Base-by-base conservation (phyloP, 1,139 yeast species). In the Protomyces macrosporus region DNA sequence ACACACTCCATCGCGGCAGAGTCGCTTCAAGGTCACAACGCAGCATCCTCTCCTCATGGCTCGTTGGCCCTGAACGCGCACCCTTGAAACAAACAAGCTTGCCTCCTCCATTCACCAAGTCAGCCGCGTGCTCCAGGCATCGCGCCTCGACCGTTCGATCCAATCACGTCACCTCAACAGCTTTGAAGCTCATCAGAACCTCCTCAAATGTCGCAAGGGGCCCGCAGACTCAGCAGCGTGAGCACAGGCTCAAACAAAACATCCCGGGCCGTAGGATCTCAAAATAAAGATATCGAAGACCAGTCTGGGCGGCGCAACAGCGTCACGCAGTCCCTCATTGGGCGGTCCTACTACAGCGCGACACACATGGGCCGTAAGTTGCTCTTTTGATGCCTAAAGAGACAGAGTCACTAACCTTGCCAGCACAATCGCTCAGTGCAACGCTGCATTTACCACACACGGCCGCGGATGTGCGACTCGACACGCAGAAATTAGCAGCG, bases 401-500 rank as follows among this genome's bases (percentile, higher is more conserved):
- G 12, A 14, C 23, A 23, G 2, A 1, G 23, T 23, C 23, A 23
- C 23, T 23, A 23, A 39, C 42, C 42, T 5, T 39, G 42, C n/a
- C 14, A 39, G 42, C 48, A 14, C 48, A 42, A 16, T 42, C 48
- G 16, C 10, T 14, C 4, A 16, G 48, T 16, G 48, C 48, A 4
- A 30, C 48, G 10, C 48, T n/a, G 6, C 48, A 42, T 42, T n/a
- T 14, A 9, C 48, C 48, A 16, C 48, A 42, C 23, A 42, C 48
- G 10, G 48, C 48, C 9, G 48, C 48, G 12, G 48, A 42, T 35
- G 56, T 58, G 14, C 45, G 62, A 23, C 53, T 55, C 12, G 62
- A 58, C 40, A 58, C 62, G 14, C 62, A 58, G 30, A 58, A 58
- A 40, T 23, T 58, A 39, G 62, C 62, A 3, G 62, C 62, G 14